Evolutionary conservation across 257 asterid species (phyloP).

Genomic region (Capsicum baccatum): DNA sequence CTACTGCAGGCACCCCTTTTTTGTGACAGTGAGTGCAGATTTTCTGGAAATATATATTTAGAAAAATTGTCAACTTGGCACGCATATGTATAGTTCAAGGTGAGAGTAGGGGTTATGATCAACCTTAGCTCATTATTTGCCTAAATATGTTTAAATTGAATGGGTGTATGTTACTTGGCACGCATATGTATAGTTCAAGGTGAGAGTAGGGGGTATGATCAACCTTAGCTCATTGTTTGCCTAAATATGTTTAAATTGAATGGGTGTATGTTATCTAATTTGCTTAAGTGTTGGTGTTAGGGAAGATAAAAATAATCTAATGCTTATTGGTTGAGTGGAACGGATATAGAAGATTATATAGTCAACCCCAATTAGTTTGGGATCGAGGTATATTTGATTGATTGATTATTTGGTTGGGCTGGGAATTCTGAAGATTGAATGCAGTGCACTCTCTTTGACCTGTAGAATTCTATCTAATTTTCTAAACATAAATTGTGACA

Average conservation of each 20-base stretch:
- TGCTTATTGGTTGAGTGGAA: neutral
- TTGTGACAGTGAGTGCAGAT: neutral
- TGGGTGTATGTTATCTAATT: neutral
- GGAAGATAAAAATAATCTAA: conserved; percentile 3
- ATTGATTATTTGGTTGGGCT: neutral
- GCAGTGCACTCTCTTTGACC: neutral
- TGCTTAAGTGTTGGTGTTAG: neutral
- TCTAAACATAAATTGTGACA: neutral
- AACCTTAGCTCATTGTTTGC: conserved; percentile 1
- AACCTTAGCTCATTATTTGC: neutral
- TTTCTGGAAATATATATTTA: neutral
- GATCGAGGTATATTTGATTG: conserved; percentile 5
- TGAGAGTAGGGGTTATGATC: neutral
- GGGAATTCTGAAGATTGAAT: neutral
- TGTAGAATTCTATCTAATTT: neutral
- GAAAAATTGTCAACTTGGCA: too few species aligned
- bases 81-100: neutral
- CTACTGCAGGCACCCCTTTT: neutral
- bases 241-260: neutral
- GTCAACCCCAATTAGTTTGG: neutral
- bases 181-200: neutral
- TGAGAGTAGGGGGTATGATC: neutral
- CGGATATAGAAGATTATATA: neutral
- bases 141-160: neutral
- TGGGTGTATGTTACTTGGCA: neutral